Conservation (phyloP, 2,329 filamentous ascomycete species). For the Cytospora leucostoma region DNA sequence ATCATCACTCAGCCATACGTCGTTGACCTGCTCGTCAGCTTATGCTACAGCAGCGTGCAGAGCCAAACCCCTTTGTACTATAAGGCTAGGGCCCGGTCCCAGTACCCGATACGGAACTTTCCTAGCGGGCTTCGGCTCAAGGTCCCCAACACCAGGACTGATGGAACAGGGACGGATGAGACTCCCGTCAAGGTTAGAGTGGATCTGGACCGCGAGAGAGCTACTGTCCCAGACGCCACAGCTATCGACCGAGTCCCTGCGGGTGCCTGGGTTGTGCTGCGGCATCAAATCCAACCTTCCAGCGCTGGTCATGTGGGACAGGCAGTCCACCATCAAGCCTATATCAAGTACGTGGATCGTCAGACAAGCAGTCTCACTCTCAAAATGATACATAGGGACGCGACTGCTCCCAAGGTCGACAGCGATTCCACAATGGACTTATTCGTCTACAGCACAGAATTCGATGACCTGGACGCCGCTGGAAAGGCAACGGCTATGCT, state of each 20-base stretch:
- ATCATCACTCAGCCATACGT: conserved; percentile 77
- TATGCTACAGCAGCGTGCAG: conserved; percentile 67
- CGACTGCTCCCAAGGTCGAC: background rate
- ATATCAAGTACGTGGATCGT: conserved; percentile 12
- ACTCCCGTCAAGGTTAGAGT: conserved; percentile 22
- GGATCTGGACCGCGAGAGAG: conserved; percentile 2
- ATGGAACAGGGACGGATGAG: background rate
- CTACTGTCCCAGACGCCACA: background rate
- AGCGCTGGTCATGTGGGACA: background rate
- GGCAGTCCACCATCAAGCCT: conserved; percentile 4
- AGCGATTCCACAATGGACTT: conserved; percentile 27
- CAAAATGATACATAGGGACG: background rate
- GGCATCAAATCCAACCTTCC: background rate
- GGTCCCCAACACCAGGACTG: conserved; percentile 27
- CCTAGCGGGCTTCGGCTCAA: conserved; percentile 46
- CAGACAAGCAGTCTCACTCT: background rate
- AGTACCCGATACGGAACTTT: conserved; percentile 44
- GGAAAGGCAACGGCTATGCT: conserved; percentile 54
- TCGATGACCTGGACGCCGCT: conserved; percentile 52
- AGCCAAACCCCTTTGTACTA: background rate
- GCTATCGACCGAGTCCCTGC: conserved; percentile 3
- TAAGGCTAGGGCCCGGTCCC: background rate
- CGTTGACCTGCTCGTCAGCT: conserved; percentile 80
- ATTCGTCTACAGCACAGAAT: conserved; percentile 54
- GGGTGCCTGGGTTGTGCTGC: conserved; percentile 18